Conservation (phyloP, 768 basidiomycete species). For the Crepidotus variabilis region DNA sequence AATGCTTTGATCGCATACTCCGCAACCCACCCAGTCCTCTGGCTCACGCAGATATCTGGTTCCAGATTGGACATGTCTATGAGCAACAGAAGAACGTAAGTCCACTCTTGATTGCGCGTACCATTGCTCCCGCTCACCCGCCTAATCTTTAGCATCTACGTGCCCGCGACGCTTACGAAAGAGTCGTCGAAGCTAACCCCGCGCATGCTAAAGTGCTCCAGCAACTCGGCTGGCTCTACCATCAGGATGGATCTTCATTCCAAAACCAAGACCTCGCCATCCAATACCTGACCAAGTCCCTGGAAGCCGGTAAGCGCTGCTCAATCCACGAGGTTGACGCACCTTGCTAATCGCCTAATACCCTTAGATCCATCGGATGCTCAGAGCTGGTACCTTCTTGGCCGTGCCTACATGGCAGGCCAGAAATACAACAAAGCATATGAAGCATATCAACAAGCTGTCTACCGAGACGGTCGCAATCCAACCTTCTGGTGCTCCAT, state of each 20-base stretch:
- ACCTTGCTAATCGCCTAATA: conserved; percentile 4
- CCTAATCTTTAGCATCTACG: conserved; percentile 59
- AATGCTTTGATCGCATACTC: conserved; percentile 95
- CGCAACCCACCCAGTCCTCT: conserved; percentile 94
- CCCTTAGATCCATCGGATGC: conserved; percentile 84
- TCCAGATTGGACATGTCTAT: conserved; percentile 98
- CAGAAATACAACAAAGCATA: conserved; percentile 99
- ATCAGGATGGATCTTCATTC: conserved; percentile 92
- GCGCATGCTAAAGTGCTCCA: conserved; percentile 96
- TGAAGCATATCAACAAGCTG: conserved; percentile 98
- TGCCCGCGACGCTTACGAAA: conserved; percentile 94
- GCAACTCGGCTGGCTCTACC: conserved; percentile 96
- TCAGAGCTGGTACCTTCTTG: conserved; percentile 98
- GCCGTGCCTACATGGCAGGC: conserved; percentile 97
- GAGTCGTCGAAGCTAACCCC: conserved; percentile 90
- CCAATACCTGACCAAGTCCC: conserved; percentile 87
- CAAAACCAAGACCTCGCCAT: conserved; percentile 96
- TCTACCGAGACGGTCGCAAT: conserved; percentile 97
- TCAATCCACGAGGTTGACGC: conserved; percentile 1
- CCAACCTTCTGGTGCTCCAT: conserved; percentile 99
- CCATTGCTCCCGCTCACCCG: conserved; percentile 11
- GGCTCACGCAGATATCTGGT: conserved; percentile 98
- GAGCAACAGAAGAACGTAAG: conserved; percentile 95
- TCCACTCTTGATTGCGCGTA: conserved; percentile 6
- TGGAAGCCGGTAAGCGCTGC: conserved; percentile 81